Evolutionary conservation across 768 basidiomycete genomes (phyloP), one percentile per base, ranked within the genome.

Genomic region (Mycena sanguinolenta): DNA sequence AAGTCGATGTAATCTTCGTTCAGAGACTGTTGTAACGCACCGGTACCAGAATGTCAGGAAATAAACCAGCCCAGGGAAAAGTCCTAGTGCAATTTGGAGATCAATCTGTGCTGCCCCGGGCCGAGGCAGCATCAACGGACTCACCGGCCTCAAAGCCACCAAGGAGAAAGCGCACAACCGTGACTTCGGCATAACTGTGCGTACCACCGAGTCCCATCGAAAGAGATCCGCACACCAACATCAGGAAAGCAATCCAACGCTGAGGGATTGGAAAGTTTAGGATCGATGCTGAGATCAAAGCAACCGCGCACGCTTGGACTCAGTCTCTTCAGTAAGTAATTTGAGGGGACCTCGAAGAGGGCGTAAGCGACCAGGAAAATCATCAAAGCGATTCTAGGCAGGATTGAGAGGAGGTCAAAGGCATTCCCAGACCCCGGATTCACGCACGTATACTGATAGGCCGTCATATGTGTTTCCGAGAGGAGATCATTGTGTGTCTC

Each of bases 31-130:
- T 4, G 1, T 12, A 23, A 68, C 71, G 38, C 28, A 71, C 70
- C 70, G 50, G 73, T 85, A 87, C 84, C 85, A 86, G 72, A 84
- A 84, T 21, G 83, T 85, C 49, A 85, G 69, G 71, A 78, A 82
- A 73, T 82, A 84, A 17, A 82, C 76, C 60, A 84, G 77, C 21
- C 83, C 85, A 0, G 83, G 85, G 74, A 83, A 85, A 10, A 84
- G 73, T 25, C 79, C 83, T 71, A 44, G 71, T n/a, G 38, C 21
- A 38, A 39, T 36, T 27, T 16, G 3, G 21, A 19, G 38, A 25
- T 69, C 12, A 69, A 23, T 34, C 6, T 28, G 9, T 42, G 2
- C 49, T 32, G 30, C 34, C n/a, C n/a, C n/a, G n/a, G n/a, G n/a
- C n/a, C n/a, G n/a, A n/a, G 19, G 19, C 17, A 19, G n/a, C 16